Conservation (phyloP, 2,329 filamentous ascomycete genomes). For the Phoma sp. region DNA sequence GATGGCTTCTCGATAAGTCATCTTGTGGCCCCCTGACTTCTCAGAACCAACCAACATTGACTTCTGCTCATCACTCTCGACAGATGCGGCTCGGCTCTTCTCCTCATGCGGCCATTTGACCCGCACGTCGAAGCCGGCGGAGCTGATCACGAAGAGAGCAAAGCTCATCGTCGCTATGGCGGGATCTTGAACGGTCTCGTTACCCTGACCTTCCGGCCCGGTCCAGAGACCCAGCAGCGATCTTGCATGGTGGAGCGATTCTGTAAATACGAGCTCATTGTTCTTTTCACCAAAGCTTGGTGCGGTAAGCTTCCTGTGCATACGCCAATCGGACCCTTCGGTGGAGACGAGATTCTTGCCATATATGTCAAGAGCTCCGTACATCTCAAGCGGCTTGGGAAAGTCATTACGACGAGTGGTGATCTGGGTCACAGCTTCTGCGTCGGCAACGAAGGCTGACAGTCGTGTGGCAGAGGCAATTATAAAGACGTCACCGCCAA, state of each 20-base stretch:
- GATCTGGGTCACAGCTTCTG: conserved; percentile 70
- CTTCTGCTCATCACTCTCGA: conserved; percentile 23
- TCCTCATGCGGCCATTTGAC: conserved; percentile 65
- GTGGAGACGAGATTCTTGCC: conserved; percentile 74
- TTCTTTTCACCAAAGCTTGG: conserved; percentile 80
- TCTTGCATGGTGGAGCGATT: conserved; percentile 66
- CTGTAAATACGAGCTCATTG: conserved; percentile 68
- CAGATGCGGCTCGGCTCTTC: conserved; percentile 44
- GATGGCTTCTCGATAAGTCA: conserved; percentile 71
- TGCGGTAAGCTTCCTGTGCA: conserved; percentile 74
- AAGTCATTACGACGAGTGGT: conserved; percentile 72
- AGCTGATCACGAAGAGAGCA: conserved; percentile 65
- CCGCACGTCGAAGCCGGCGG: conserved; percentile 73
- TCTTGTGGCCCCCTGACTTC: conserved; percentile 48
- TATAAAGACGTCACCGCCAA: conserved; percentile 68
- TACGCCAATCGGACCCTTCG: conserved; percentile 72
- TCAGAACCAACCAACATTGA: conserved; percentile 44
- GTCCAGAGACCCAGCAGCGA: conserved; percentile 43
- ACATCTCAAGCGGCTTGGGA: conserved; percentile 68
- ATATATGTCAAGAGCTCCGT: conserved; percentile 67
- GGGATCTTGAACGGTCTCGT: conserved; percentile 59
- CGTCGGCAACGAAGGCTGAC: conserved; percentile 64
- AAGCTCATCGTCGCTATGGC: conserved; percentile 71
- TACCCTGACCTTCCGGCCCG: conserved; percentile 29
- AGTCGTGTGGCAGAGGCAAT: conserved; percentile 64